Evolutionary conservation across 352 stramenopile species (phyloP), one percentile per base, ranked within the genome.

Genomic region (Phytophthora boehmeriae): DNA sequence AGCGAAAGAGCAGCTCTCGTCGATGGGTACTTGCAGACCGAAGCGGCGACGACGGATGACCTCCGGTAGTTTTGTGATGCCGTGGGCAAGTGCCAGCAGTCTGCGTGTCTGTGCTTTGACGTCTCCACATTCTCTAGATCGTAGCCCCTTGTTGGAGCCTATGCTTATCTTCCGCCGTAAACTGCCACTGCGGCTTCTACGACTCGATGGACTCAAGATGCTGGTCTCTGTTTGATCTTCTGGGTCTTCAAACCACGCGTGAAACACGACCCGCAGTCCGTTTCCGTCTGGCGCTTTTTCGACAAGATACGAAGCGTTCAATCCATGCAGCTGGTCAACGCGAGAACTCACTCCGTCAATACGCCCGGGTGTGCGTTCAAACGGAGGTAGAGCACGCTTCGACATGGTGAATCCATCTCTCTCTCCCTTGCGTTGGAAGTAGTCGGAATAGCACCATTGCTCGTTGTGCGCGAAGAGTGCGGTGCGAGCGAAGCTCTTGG

Each of bases 41-140:
- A 86, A 70, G 0, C 78, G 63, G 2, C 69, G 46, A 1, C 69
- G 74, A 16, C 71, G 71, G 4, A 88, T 60, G 27, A 83, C 55
- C 3, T 57, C 35, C 17, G 67, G 56, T 3, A 88, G 46, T 22
- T 52, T 35, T 0, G 73, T 59, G 11, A 81, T 54, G 22, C 65
- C 54, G 20, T 48, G 44, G 1, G 74, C 44, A 0, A 71, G 25
- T 9, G 57, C 50, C 16, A 58, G 54, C 17, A 70, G 53, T 4
- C 47, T 28, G 23, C 68, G 59, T 8, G 30, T 35, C 5, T 66
- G 69, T 6, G 71, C 63, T 17, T 62, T 57, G 22, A n/a, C 16
- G 10, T 54, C 51, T 23, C 23, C 60, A 23, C 17, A 51, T 34
- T 17, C 11, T 36, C 8, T 49, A 4, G 11, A 11, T 5, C 16